Evolutionary conservation across 768 basidiomycete species (phyloP).

Genomic region (Hirschioporus abietinus): DNA sequence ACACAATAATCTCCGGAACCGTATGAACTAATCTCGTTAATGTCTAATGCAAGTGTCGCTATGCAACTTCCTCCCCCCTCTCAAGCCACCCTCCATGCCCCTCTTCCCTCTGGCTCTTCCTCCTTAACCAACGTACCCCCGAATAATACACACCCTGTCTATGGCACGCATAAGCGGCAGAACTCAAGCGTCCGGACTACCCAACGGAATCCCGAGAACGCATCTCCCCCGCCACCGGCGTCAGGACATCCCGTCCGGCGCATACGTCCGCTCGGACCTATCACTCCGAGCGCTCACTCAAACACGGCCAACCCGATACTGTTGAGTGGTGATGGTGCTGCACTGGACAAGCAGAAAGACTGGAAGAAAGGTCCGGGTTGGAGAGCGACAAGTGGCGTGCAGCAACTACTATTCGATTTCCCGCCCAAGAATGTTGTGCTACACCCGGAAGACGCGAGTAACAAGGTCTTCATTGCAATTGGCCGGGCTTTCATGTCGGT

Average conservation of each 20-base stretch:
- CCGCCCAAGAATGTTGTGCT: conserved; percentile 61
- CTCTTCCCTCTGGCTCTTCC: neutral
- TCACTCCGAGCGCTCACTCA: conserved; percentile 9
- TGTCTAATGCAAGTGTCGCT: neutral
- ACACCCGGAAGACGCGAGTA: conserved; percentile 68
- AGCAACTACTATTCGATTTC: conserved; percentile 28
- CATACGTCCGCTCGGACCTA: conserved; percentile 7
- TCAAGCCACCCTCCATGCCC: neutral
- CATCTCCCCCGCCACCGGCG: conserved; percentile 28
- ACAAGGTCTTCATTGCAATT: conserved; percentile 69
- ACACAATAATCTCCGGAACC: neutral
- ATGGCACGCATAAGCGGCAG: conserved; percentile 52
- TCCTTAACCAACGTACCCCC: neutral
- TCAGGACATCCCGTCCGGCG: neutral
- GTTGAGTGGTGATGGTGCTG: no score
- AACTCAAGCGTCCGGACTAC: conserved; percentile 49
- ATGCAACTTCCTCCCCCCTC: neutral
- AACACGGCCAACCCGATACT: conserved; percentile 1
- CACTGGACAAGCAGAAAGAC: neutral
- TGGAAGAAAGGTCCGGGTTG: neutral
- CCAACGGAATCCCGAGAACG: conserved; percentile 41
- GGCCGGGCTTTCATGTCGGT: conserved; percentile 70
- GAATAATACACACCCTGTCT: conserved; percentile 26
- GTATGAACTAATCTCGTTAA: conserved; percentile 1
- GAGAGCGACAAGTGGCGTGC: neutral